A percentile compares a stretch with the other conserved stretches of the same genome.
These are phyloP conservation scores for Leishmania tropica DNA, from an alignment of 208 protist genomes.

Conservation along the genomic window DNA sequence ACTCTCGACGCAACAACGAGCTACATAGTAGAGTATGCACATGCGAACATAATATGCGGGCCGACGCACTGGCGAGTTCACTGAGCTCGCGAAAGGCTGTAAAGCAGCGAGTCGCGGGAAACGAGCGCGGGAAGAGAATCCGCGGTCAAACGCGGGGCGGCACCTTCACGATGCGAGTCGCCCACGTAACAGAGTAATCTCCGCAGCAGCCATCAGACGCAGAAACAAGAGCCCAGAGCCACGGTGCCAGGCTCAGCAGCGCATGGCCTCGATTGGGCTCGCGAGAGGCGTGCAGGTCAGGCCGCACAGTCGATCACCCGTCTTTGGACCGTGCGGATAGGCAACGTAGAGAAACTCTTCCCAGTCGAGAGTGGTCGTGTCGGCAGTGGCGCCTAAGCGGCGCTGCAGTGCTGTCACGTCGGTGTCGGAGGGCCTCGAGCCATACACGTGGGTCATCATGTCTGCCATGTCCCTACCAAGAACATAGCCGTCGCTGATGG, in stretches of 20 bases:
- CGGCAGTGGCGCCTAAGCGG: constrained; percentile 44
- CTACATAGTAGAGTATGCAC: not conserved
- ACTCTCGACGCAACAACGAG: not conserved
- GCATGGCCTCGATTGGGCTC: constrained; percentile 24
- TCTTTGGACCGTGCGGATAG: constrained; percentile 41
- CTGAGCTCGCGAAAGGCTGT: not conserved
- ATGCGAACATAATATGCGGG: not conserved
- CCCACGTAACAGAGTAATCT: not conserved
- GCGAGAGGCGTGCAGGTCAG: constrained; percentile 23
- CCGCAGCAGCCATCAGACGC: not conserved
- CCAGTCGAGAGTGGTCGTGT: constrained; percentile 75
- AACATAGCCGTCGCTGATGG: constrained; percentile 41
- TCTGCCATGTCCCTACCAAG: constrained; percentile 46
- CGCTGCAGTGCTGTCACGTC: constrained; percentile 38
- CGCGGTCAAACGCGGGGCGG: not conserved
- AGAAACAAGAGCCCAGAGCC: not conserved
- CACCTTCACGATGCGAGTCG: too few species aligned
- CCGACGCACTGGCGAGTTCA: not conserved
- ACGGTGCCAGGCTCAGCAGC: constrained; percentile 7
- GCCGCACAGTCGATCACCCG: constrained; percentile 23
- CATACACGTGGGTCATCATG: constrained; percentile 51
- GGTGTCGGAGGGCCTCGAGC: constrained; percentile 19
- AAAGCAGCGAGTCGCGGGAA: not conserved
- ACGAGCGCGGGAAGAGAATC: not conserved
- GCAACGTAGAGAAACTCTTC: constrained; percentile 78